Conservation (phyloP, 257 asterid species). For the Jacaranda mimosifolia region DNA sequence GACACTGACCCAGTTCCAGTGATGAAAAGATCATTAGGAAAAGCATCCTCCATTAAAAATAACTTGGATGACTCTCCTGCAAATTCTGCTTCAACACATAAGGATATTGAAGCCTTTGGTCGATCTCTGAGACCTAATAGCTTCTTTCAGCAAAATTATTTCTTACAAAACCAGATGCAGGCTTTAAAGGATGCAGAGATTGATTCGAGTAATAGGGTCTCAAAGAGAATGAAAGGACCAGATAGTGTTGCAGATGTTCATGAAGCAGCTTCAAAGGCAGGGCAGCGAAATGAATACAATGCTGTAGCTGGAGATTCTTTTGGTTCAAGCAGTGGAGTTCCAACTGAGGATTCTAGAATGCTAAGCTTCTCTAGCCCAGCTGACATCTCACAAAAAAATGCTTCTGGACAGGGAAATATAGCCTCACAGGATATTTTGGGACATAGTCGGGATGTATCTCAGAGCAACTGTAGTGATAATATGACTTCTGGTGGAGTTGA, state of each 20-base stretch:
- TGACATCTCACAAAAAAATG: slow-evolving; percentile 46
- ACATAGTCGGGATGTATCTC: slow-evolving; percentile 43
- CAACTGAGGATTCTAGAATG: slow-evolving; percentile 49
- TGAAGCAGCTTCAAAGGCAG: slow-evolving; percentile 33
- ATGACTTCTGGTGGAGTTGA: slow-evolving; percentile 27
- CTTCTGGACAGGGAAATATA: slow-evolving; percentile 52
- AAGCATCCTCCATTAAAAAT: slow-evolving; percentile 43
- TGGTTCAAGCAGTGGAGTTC: slow-evolving; percentile 39
- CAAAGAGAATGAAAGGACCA: slow-evolving; percentile 63
- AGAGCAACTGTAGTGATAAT: slow-evolving; percentile 28
- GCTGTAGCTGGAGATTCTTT: slow-evolving; percentile 43
- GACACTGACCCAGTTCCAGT: slow-evolving; percentile 39
- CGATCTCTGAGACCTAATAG: slow-evolving; percentile 67
- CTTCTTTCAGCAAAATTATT: slow-evolving; percentile 50
- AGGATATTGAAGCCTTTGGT: slow-evolving; percentile 80
- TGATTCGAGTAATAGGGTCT: slow-evolving; percentile 54
- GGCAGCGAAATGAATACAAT: slow-evolving; percentile 44
- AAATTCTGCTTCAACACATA: slow-evolving; percentile 53
- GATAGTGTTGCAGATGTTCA: slow-evolving; percentile 48
- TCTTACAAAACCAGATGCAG: slow-evolving; percentile 55
- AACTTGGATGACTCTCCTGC: slow-evolving; percentile 56
- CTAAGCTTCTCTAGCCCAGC: slow-evolving; percentile 51
- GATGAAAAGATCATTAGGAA: slow-evolving; percentile 47
- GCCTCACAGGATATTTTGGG: slow-evolving; percentile 44
- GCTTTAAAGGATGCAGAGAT: slow-evolving; percentile 50